phyloP scores from a whole-genome alignment of 2,329 filamentous ascomycete species.

The Colletotrichum navitas region DNA sequence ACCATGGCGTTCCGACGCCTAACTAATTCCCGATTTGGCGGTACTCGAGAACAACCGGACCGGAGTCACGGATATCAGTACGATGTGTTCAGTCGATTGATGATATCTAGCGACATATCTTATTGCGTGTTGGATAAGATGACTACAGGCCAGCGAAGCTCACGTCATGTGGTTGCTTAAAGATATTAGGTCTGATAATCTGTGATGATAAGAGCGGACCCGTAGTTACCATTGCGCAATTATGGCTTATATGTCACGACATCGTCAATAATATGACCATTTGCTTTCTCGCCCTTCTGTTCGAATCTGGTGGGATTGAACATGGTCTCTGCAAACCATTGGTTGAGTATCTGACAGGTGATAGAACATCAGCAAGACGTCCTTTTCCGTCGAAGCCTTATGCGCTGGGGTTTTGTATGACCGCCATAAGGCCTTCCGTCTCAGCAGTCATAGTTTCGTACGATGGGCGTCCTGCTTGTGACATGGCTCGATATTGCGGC shows the following conservation, averaged over 20 bases:
- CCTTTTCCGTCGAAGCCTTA: constrained; percentile 10
- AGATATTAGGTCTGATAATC: too few species aligned
- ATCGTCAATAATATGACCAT: background rate
- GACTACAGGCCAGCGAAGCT: background rate
- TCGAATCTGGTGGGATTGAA: background rate
- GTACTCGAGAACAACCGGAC: constrained; percentile 18
- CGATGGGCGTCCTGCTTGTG: background rate
- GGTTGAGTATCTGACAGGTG: background rate
- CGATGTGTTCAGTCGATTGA: background rate
- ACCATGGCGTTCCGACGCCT: background rate
- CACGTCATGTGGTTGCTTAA: background rate
- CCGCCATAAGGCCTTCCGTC: background rate
- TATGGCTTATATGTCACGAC: too few species aligned
- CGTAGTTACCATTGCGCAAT: too few species aligned
- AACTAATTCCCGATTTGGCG: constrained; percentile 8
- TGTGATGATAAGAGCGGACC: background rate
- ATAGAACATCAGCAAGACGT: constrained; percentile 1
- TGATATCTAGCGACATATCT: background rate
- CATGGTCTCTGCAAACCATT: background rate
- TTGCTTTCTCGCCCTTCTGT: background rate
- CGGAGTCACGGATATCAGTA: background rate
- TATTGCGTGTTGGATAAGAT: background rate
- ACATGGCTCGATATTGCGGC: background rate
- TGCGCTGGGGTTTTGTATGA: constrained; percentile 15
- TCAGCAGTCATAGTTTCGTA: background rate